Conservation (phyloP, 2,329 filamentous ascomycete genomes). For the Fusarium armeniacum region DNA sequence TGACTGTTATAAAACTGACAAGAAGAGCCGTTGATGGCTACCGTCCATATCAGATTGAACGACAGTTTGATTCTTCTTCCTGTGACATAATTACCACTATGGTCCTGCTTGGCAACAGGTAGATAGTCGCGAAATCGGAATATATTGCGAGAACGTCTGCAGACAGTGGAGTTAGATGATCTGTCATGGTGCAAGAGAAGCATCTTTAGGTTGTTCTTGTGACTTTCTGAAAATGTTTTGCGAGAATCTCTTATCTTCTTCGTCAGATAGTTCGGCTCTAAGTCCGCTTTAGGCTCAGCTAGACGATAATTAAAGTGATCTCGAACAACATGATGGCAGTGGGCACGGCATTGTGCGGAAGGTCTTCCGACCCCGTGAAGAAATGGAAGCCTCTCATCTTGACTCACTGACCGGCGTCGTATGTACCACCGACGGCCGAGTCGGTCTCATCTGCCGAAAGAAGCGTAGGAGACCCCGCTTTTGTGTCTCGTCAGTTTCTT, state of each 20-base stretch:
- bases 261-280: constrained; percentile 15
- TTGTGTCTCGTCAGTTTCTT: constrained; percentile 29
- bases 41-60: not conserved
- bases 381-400: constrained; percentile 14
- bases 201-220: constrained; percentile 23
- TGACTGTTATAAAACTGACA: not conserved
- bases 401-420: constrained; percentile 36
- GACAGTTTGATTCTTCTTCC: not conserved
- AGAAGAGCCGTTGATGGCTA: not conserved
- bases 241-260: constrained; percentile 29
- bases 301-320: constrained; percentile 12
- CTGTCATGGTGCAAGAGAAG: constrained; percentile 16
- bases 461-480: constrained; percentile 26
- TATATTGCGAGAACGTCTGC: constrained; percentile 8
- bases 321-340: constrained; percentile 30
- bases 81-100: not conserved
- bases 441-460: constrained; percentile 45
- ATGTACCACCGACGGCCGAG: constrained; percentile 31
- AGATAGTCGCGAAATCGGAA: constrained; percentile 4
- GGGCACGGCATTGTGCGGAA: constrained; percentile 41
- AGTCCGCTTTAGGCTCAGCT: constrained; percentile 19
- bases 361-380: constrained; percentile 34
- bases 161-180: constrained; percentile 19
- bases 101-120: not conserved
- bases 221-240: constrained; percentile 8